Conservation (phyloP, 2,329 filamentous ascomycete species). For the Delphinella strobiligena region DNA sequence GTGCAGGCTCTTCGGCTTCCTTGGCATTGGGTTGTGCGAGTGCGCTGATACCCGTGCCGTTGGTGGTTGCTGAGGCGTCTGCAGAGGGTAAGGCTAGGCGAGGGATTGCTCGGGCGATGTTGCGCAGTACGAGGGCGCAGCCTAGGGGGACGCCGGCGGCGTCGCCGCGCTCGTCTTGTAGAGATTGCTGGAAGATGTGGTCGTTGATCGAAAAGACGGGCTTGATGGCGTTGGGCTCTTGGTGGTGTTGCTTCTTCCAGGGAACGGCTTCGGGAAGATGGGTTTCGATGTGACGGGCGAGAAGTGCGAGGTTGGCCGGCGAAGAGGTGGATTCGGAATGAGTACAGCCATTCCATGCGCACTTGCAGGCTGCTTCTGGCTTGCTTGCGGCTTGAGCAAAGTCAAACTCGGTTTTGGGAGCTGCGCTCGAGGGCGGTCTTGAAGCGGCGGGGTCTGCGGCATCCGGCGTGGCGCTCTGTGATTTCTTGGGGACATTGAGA, state of each 20-base stretch:
- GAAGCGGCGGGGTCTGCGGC: background rate
- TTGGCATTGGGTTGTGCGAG: slow-evolving; percentile 48
- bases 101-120: slow-evolving; percentile 48
- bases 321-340: slow-evolving; percentile 33
- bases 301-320: slow-evolving; percentile 18
- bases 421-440: background rate
- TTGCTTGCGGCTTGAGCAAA: slow-evolving; percentile 10
- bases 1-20: slow-evolving; percentile 25
- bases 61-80: background rate
- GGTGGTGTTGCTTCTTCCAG: slow-evolving; percentile 17
- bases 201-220: slow-evolving; percentile 9
- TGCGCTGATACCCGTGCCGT: background rate
- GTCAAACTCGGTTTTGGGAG: slow-evolving; percentile 14
- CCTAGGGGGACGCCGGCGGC: slow-evolving; percentile 70
- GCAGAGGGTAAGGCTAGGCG: slow-evolving; percentile 16
- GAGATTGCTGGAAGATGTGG: slow-evolving; percentile 30
- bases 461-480: slow-evolving; percentile 2
- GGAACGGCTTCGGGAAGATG: slow-evolving; percentile 42
- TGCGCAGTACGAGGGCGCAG: slow-evolving; percentile 64
- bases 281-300: slow-evolving; percentile 49
- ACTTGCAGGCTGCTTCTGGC: slow-evolving; percentile 33
- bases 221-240: slow-evolving; percentile 6
- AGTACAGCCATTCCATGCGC: slow-evolving; percentile 56
- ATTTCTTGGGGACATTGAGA: slow-evolving; percentile 43
- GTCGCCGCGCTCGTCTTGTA: slow-evolving; percentile 39